These are phyloP conservation scores for Aspergillus amoenus DNA, from an alignment of 2,329 filamentous ascomycete genomes.

Conservation along the genomic window DNA sequence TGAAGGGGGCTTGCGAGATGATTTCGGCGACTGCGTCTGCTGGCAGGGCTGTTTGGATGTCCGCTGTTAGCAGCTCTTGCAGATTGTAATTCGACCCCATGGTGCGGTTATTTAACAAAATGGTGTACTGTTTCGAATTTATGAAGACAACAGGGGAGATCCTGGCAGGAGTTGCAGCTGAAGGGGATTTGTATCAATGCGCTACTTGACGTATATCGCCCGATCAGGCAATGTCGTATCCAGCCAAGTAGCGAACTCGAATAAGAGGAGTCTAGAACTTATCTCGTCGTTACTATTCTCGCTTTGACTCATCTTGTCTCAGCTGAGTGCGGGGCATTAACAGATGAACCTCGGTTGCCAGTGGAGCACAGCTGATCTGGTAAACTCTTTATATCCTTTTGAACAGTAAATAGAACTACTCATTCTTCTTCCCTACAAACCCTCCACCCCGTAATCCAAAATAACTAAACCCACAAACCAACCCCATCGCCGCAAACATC, in stretches of 20 bases:
- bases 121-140: too few species aligned
- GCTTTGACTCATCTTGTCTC: too few species aligned
- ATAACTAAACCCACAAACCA: conserved; percentile 7
- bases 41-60: conserved; percentile 25
- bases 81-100: conserved; percentile 13
- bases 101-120: neutral
- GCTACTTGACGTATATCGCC: conserved; percentile 2
- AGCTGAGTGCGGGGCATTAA: neutral
- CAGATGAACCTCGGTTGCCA: neutral
- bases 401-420: neutral
- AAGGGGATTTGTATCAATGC: neutral
- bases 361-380: neutral
- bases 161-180: neutral
- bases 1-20: conserved; percentile 27
- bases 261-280: neutral
- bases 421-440: conserved; percentile 6
- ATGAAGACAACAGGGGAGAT: neutral
- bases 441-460: conserved; percentile 3
- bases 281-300: too few species aligned
- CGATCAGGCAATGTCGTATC: neutral
- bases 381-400: too few species aligned
- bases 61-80: conserved; percentile 22
- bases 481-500: conserved; percentile 9
- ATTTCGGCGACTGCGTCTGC: conserved; percentile 20
- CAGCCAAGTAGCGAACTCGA: too few species aligned